A percentile compares a stretch with the other conserved stretches of the same genome.
These are phyloP conservation scores for Phytophthora sojae DNA, from an alignment of 352 stramenopile genomes.

Conservation along the genomic window DNA sequence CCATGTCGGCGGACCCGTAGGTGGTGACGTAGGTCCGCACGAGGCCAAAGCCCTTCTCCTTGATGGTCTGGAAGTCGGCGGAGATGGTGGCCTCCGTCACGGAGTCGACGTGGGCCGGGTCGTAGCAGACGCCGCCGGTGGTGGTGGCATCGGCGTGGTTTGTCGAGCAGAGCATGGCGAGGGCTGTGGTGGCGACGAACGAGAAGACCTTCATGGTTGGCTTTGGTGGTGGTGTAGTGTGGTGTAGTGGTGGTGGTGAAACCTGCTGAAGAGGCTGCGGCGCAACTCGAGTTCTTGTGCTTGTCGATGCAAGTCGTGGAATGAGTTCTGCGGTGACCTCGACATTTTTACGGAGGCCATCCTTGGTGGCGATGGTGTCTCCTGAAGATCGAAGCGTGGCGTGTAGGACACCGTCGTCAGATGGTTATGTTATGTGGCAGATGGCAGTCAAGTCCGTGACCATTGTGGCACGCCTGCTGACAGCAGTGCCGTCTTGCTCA, in stretches of 20 bases:
- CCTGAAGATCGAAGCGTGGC: conserved; percentile 22
- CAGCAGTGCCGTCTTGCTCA: neutral
- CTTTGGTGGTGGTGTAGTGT: conserved; percentile 4
- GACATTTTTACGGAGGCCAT: neutral
- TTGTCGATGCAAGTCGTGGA: conserved; percentile 39
- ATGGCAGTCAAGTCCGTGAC: conserved; percentile 29
- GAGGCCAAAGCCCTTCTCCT: conserved; percentile 48
- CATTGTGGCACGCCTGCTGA: conserved; percentile 8
- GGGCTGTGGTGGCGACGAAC: conserved; percentile 22
- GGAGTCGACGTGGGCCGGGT: conserved; percentile 45
- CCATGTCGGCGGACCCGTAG: conserved; percentile 48
- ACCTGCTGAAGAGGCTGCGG: conserved; percentile 4
- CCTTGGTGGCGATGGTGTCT: conserved; percentile 4
- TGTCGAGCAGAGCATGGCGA: conserved; percentile 12
- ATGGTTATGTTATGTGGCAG: conserved; percentile 20
- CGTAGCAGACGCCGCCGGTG: conserved; percentile 56
- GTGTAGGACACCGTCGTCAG: conserved; percentile 32
- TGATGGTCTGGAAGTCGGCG: conserved; percentile 55
- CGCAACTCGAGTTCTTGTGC: conserved; percentile 8
- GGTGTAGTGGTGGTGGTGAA: neutral
- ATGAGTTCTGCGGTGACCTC: conserved; percentile 22
- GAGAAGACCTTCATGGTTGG: conserved; percentile 44
- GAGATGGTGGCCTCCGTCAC: conserved; percentile 50
- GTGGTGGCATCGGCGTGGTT: conserved; percentile 12
- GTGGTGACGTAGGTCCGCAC: conserved; percentile 65